A percentile compares a stretch with the other conserved stretches of the same genome.
These are phyloP conservation scores for Quercus cerris DNA, from an alignment of 306 rosid species.

Conservation along the genomic window DNA sequence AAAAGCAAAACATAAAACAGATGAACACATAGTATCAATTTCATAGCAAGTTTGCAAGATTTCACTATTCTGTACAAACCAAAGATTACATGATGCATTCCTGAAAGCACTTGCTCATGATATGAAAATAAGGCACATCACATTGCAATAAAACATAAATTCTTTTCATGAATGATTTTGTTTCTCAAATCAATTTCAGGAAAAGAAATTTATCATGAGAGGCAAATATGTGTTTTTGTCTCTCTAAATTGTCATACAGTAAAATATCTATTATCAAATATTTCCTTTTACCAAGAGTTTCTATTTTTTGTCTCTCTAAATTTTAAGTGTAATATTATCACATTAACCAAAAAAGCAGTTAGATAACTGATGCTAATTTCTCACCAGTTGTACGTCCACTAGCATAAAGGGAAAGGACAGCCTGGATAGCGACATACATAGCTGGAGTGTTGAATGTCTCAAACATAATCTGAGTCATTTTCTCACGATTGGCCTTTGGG, in stretches of 20 bases:
- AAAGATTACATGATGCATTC: not conserved
- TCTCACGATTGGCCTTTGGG: slow-evolving; percentile 96
- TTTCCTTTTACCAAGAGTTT: not conserved
- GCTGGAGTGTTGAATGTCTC: slow-evolving; percentile 97
- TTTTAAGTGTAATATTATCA: not conserved
- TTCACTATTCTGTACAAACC: too few relatives aligned
- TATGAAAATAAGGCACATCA: too few relatives aligned
- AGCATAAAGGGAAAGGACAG: slow-evolving; percentile 95
- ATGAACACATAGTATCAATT: not conserved
- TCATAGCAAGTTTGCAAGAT: too few relatives aligned
- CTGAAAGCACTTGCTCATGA: not conserved
- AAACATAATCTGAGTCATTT: slow-evolving; percentile 95
- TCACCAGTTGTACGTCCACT: slow-evolving; percentile 98
- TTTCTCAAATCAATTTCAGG: not conserved
- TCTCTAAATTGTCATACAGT: not conserved
- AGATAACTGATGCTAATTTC: slow-evolving; percentile 3
- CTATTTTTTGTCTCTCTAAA: not conserved
- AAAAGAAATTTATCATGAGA: not conserved
- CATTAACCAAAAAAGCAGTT: not conserved
- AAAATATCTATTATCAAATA: not conserved
- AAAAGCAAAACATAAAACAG: not conserved
- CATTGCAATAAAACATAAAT: too few relatives aligned
- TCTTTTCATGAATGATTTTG: not conserved
- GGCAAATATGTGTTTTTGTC: not conserved
- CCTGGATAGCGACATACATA: slow-evolving; percentile 95